Evolutionary conservation across 495 filamentous ascomycete genomes (phyloP).

Genomic region (Penicillium antarcticum): DNA sequence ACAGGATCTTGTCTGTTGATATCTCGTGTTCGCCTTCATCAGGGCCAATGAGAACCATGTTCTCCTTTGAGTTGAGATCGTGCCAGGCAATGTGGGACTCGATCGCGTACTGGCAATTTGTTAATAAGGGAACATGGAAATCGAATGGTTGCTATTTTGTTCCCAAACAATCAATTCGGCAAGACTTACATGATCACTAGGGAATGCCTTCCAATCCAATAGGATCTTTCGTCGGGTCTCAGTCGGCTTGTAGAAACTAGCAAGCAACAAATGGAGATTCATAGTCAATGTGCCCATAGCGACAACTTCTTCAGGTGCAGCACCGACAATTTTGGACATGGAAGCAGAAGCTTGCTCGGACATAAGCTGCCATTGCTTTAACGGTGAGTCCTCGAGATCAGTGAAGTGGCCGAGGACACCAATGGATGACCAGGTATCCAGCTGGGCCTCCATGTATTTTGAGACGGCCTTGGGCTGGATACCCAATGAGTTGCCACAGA

Average conservation of each 20-base stretch:
- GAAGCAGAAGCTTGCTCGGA: conserved; percentile 67
- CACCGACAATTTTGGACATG: conserved; percentile 83
- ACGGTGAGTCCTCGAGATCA: conserved; percentile 66
- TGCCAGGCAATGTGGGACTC: conserved; percentile 85
- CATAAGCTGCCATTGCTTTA: conserved; percentile 74
- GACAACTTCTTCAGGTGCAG: conserved; percentile 71
- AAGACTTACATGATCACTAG: conserved; percentile 74
- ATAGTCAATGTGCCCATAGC: conserved; percentile 91
- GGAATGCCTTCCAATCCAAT: conserved; percentile 91
- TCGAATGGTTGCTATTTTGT: neutral
- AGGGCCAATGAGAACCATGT: conserved; percentile 76
- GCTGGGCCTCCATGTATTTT: conserved; percentile 70
- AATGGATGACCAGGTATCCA: conserved; percentile 85
- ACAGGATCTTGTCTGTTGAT: conserved; percentile 69
- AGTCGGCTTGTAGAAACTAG: conserved; percentile 83
- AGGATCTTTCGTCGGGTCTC: conserved; percentile 79
- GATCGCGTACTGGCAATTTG: conserved; percentile 69
- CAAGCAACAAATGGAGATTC: conserved; percentile 86
- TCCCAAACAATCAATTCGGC: neutral
- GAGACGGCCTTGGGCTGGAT: conserved; percentile 77
- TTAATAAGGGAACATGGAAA: neutral
- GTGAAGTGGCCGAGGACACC: conserved; percentile 92
- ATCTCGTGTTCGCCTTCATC: conserved; percentile 48
- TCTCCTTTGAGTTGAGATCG: conserved; percentile 58
- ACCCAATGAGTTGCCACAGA: conserved; percentile 94